Base-by-base conservation (phyloP, 2,329 filamentous ascomycete species). In the Rutstroemia sp. region DNA sequence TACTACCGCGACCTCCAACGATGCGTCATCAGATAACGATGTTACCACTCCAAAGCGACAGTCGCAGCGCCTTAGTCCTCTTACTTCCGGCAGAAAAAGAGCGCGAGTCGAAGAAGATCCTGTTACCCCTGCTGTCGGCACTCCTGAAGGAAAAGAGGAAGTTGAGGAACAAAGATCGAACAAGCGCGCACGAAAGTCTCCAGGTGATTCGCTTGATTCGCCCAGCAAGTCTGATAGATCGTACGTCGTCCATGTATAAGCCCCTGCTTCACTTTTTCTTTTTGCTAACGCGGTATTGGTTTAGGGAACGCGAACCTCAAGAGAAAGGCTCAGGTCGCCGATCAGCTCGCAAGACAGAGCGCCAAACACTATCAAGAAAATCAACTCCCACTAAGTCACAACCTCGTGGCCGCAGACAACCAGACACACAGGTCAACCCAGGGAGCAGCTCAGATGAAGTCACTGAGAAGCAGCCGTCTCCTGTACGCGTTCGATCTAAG, bases 11-110 rank as follows among this genome's bases (percentile, higher is more conserved):
- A 34, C 23, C 25, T 55, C 46, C 9, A 46, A 45, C 10, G 51
- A 49, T 39, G 25, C 46, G 37, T 58, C 56, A 46, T 46, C 54
- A 10, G 48, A 51, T 42, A 45, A 53, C 37, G 51, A 54, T 19
- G 19, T 19, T 18, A 18, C 23, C 16, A n/a, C 34, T 27, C 49
- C 45, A 25, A 21, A 53, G n/a, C 34, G 8, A 19, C 49, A 48
- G 25, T 18, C 23, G 21, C n/a, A 34, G 8, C 48, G n/a, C 23
- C 21, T 34, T 19, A 16, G 18, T 54, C 21, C 21, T 10, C 30
- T 53, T 23, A 23, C 18, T 45, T 18, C 50, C 23, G 51, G 18
- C 10, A 54, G 2, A 38, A 56, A 58, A 52, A 54, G 52, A 50
- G 30, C 47, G 16, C 47, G 56, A 48, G 39, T 5, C 9, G 52